A percentile compares a stretch with the other conserved stretches of the same genome.
phyloP scores from a whole-genome alignment of 2,329 filamentous ascomycete genomes.

The Botrytis squamosa region DNA sequence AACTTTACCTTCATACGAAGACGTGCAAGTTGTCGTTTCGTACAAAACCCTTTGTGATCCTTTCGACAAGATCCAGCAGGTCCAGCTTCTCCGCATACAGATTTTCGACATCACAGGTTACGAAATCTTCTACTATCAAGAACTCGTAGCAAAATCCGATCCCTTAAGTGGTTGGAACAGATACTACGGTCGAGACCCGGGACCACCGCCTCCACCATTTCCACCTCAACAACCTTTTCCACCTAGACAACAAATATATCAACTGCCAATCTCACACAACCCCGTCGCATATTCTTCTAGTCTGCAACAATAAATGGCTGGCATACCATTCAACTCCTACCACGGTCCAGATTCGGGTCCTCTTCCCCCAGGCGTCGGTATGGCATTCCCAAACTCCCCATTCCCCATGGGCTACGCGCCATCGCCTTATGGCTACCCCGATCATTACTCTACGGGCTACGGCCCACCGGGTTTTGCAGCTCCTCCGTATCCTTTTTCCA shows the following conservation, averaged over 20 bases:
- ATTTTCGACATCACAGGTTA: slow-evolving; percentile 25
- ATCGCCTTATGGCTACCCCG: not conserved
- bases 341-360: slow-evolving; percentile 35
- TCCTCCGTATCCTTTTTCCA: slow-evolving; percentile 1
- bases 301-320: slow-evolving; percentile 21
- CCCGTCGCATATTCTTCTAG: not conserved
- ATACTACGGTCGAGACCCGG: slow-evolving; percentile 28
- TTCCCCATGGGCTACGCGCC: not conserved
- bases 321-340: slow-evolving; percentile 32
- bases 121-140: slow-evolving; percentile 26
- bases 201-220: slow-evolving; percentile 27
- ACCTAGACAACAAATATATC: not conserved
- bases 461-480: slow-evolving; percentile 21
- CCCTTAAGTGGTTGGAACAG: slow-evolving; percentile 27
- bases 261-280: not conserved
- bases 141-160: slow-evolving; percentile 23
- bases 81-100: slow-evolving; percentile 26
- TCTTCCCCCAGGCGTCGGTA: slow-evolving; percentile 25
- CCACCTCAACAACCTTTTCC: not conserved
- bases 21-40: slow-evolving; percentile 27
- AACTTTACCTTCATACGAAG: slow-evolving; percentile 20
- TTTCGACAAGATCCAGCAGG: slow-evolving; percentile 21
- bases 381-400: not conserved
- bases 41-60: slow-evolving; percentile 26
- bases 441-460: not conserved